phyloP scores from a whole-genome alignment of 306 rosid genomes.

The Prunus mume region DNA sequence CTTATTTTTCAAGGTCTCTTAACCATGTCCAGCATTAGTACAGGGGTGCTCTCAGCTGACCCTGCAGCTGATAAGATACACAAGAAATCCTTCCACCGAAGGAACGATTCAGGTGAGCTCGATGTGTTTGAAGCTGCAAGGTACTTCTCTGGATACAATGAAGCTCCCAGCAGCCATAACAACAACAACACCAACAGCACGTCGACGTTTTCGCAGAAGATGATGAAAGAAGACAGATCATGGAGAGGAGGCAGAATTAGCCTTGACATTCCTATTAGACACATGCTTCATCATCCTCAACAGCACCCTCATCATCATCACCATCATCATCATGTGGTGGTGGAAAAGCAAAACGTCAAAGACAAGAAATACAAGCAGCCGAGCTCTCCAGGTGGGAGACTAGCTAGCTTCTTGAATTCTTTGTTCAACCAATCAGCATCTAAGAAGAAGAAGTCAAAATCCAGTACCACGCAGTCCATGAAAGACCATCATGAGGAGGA shows the following conservation, averaged over 20 bases:
- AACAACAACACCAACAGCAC: constrained; percentile 16
- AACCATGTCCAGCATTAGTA: constrained; percentile 61
- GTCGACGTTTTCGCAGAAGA: constrained; percentile 39
- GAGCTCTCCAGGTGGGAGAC: constrained; percentile 90
- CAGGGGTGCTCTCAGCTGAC: constrained; percentile 42
- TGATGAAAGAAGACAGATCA: constrained; percentile 49
- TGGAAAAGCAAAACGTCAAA: constrained; percentile 50
- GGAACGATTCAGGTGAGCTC: constrained; percentile 76
- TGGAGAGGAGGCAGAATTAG: constrained; percentile 68
- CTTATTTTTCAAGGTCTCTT: background rate
- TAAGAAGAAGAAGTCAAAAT: constrained; percentile 84
- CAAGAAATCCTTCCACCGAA: constrained; percentile 66
- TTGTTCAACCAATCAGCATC: constrained; percentile 86
- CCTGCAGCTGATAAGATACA: constrained; percentile 41
- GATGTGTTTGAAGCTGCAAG: constrained; percentile 88
- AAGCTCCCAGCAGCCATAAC: constrained; percentile 25
- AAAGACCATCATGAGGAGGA: constrained; percentile 58
- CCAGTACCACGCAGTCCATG: constrained; percentile 54
- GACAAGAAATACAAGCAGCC: constrained; percentile 82
- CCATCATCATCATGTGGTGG: constrained; percentile 29
- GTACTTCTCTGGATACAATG: constrained; percentile 87
- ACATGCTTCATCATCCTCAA: constrained; percentile 49
- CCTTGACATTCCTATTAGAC: constrained; percentile 86
- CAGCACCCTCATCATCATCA: constrained; percentile 45
- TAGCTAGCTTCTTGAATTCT: constrained; percentile 90